These are phyloP conservation scores for Aurantiochytrium sp. DNA, from an alignment of 108 stramenopile species.

Conservation along the genomic window DNA sequence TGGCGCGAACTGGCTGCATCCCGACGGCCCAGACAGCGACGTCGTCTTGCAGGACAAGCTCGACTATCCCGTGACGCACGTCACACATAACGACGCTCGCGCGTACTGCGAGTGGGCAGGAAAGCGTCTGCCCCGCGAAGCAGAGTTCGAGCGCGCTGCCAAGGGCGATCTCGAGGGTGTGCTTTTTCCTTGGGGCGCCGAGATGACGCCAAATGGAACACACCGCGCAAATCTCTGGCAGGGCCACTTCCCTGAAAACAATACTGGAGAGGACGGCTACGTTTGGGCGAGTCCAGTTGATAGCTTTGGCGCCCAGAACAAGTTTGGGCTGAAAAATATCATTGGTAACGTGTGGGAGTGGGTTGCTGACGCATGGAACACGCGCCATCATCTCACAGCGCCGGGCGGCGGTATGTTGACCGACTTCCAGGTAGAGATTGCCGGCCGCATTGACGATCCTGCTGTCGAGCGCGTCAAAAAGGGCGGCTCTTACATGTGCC, in stretches of 20 bases:
- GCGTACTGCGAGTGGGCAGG: constrained; percentile 47
- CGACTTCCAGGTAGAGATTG: background rate
- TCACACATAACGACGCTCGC: constrained; percentile 45
- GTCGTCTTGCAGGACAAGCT: background rate
- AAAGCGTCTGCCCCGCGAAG: constrained; percentile 45
- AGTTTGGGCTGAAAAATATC: constrained; percentile 36
- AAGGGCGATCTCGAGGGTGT: constrained; percentile 20
- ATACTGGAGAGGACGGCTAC: constrained; percentile 42
- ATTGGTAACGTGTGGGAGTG: constrained; percentile 57
- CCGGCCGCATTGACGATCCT: constrained; percentile 21
- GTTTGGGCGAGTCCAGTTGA: constrained; percentile 36
- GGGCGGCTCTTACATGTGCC: constrained; percentile 52
- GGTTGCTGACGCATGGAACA: constrained; percentile 34
- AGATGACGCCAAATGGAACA: constrained; percentile 24
- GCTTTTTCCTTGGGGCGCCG: constrained; percentile 49
- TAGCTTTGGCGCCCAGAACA: constrained; percentile 43
- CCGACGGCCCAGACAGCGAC: constrained; percentile 30
- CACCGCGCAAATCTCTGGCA: constrained; percentile 50
- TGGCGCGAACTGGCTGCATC: constrained; percentile 32
- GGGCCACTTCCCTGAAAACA: constrained; percentile 39
- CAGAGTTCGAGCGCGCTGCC: constrained; percentile 54
- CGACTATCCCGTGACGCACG: constrained; percentile 43
- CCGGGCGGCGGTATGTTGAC: background rate
- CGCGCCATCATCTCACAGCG: background rate
- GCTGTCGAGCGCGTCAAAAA: constrained; percentile 43